A percentile compares a stretch with the other conserved stretches of the same genome.
phyloP scores from a whole-genome alignment of 257 asterid species.

The Plantago elongata region DNA sequence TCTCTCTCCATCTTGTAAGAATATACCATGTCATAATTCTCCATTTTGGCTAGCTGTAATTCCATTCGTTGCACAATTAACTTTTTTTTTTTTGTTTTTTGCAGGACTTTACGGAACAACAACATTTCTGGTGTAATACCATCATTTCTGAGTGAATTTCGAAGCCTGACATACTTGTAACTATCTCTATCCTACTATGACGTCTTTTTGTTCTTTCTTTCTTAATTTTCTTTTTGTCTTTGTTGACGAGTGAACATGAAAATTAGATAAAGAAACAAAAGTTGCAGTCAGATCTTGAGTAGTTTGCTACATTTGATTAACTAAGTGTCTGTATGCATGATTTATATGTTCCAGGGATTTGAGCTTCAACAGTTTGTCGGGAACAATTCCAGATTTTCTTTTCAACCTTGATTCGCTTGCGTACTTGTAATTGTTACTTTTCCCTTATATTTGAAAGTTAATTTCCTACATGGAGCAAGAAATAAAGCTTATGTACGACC shows the following conservation, averaged over 20 bases:
- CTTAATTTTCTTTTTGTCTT: neutral
- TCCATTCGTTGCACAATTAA: neutral
- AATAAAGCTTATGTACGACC: neutral
- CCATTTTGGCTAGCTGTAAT: neutral
- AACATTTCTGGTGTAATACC: slow-evolving; percentile 75
- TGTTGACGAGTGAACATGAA: neutral
- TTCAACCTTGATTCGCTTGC: slow-evolving; percentile 47
- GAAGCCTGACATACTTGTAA: slow-evolving; percentile 51
- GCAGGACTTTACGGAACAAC: slow-evolving; percentile 70
- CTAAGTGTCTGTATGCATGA: neutral
- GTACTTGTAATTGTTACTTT: slow-evolving; percentile 36
- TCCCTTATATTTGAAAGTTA: neutral
- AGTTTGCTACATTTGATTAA: too few relatives aligned
- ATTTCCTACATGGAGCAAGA: neutral
- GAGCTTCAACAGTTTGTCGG: slow-evolving; percentile 83
- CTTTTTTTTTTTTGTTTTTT: slow-evolving; percentile 4
- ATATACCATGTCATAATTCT: slow-evolving; percentile 5
- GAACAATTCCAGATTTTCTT: slow-evolving; percentile 47
- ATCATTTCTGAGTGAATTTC: slow-evolving; percentile 40
- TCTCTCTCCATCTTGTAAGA: slow-evolving; percentile 58
- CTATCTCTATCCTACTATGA: slow-evolving; percentile 14
- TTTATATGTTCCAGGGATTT: slow-evolving; percentile 57
- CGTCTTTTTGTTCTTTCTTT: neutral
- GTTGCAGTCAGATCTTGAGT: neutral
- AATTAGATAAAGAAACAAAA: too few relatives aligned